Conservation (phyloP, 345 rosid species). For the Eucalyptus tenuipes region DNA sequence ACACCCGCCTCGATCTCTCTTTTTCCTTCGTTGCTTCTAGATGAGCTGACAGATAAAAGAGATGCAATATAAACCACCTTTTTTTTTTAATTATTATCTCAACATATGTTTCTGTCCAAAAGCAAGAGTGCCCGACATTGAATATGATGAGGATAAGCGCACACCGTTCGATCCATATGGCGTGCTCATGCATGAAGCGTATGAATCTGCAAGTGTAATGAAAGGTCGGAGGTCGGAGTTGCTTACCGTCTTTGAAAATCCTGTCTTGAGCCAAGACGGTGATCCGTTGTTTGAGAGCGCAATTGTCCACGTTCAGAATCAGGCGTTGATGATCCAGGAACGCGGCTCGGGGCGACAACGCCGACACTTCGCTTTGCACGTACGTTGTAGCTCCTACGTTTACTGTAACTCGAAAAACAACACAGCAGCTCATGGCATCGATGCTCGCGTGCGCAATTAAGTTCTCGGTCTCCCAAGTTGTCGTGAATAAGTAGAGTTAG, state of each 20-base stretch:
- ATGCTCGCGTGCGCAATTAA: no score
- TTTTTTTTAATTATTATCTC: not conserved
- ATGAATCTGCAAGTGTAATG: not conserved
- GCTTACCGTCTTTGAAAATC: conserved; percentile 64
- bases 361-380: conserved; percentile 51
- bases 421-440: not conserved
- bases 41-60: conserved; percentile 26
- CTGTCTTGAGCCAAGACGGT: conserved; percentile 78
- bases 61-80: not conserved
- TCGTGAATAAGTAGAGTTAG: not conserved
- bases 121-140: not conserved
- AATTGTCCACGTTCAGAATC: conserved; percentile 53
- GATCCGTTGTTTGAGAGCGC: conserved; percentile 60
- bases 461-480: not conserved
- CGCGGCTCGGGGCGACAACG: conserved; percentile 61
- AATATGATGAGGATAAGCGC: not conserved
- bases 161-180: not conserved
- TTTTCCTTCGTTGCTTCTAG: conserved; percentile 58
- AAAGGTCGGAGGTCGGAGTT: not conserved
- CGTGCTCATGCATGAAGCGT: not conserved
- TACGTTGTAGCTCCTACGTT: not conserved
- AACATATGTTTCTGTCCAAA: not conserved
- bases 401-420: not conserved
- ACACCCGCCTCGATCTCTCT: conserved; percentile 47
- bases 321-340: conserved; percentile 55